These are phyloP conservation scores for Lotmaria passim DNA, from an alignment of 208 protist species.

Conservation along the genomic window DNA sequence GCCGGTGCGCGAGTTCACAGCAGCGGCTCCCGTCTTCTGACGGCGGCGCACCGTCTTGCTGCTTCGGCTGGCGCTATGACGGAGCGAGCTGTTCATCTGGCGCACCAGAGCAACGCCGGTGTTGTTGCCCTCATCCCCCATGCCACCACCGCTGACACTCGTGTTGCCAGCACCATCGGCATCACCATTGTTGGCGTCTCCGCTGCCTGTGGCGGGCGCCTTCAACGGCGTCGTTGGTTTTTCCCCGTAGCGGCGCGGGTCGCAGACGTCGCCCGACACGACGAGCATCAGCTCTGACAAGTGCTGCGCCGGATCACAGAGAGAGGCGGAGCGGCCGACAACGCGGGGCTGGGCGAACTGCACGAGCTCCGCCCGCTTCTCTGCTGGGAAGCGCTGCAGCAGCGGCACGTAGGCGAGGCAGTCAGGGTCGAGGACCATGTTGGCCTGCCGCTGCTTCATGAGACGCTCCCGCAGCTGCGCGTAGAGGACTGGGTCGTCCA, in stretches of 20 bases:
- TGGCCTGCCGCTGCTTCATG: slow-evolving; percentile 42
- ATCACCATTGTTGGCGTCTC: slow-evolving; percentile 25
- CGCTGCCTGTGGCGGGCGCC: slow-evolving; percentile 40
- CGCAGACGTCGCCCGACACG: slow-evolving; percentile 59
- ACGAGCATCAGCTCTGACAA: slow-evolving; percentile 84
- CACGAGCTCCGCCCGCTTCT: slow-evolving; percentile 54
- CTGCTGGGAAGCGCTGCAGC: slow-evolving; percentile 53
- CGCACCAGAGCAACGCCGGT: too few species aligned
- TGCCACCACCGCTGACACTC: too few species aligned
- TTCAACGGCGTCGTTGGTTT: slow-evolving; percentile 44
- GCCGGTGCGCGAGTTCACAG: not conserved
- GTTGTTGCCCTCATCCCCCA: too few species aligned
- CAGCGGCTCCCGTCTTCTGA: not conserved
- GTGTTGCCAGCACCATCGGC: slow-evolving; percentile 12
- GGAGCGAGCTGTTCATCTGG: not conserved
- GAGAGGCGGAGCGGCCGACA: slow-evolving; percentile 54
- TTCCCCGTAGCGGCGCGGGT: slow-evolving; percentile 72
- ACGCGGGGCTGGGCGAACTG: slow-evolving; percentile 62
- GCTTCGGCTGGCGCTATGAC: not conserved
- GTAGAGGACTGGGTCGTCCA: slow-evolving; percentile 79
- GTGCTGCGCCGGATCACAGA: slow-evolving; percentile 79
- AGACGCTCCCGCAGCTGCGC: slow-evolving; percentile 71
- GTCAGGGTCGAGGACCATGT: slow-evolving; percentile 72
- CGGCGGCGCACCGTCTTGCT: slow-evolving; percentile 5
- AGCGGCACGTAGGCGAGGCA: slow-evolving; percentile 72